Base-by-base conservation (phyloP, 257 asterid species). In the Coffea canephora region DNA sequence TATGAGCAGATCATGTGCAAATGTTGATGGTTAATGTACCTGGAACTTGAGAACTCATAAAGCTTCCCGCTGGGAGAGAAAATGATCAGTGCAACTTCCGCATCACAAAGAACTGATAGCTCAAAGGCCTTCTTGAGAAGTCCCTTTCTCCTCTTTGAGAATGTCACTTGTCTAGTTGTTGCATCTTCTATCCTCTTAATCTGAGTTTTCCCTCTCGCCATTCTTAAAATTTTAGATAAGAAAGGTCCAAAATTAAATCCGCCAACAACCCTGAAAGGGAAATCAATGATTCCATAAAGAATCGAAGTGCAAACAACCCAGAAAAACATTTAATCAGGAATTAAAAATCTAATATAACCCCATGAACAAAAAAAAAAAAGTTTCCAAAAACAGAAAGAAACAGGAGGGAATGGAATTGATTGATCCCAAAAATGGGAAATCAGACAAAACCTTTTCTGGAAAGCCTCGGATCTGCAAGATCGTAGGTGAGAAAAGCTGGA, bases 151-250 rank as follows among this genome's bases (percentile, higher is more conserved):
- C 92, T 78, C 89, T 90, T 90, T 0, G 92, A 90, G 81, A 90
- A 90, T 1, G 92, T 90, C 57, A 90, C 94, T 74, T 88, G 94
- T 61, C 94, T 80, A 31, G 84, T 90, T 14, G 89, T 87, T 27
- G 87, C 79, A 76, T 90, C 88, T 70, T 90, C 92, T 11, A 90
- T 87, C 81, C 92, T 87, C 79, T 87, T 90, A 87, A 88, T 39
- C 86, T 88, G 75, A 50, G 88, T 88, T 73, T 90, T 90, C 48
- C 94, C 94, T 55, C 94, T 87, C 86, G 88, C 94, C 94, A 90
- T 90, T 49, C 71, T 67, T 52, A 0, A 54, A 5, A 21, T 72
- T 67, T 39, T 41, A 16, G 7, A n/a, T 25, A 8, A 49, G 59
- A 66, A 71, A 61, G 69, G 12, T 19, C 27, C 16, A 41, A 16